Percentiles rank a stretch among this genome's conserved stretches.
Evolutionary conservation across 2,329 filamentous ascomycete genomes (phyloP).

Genomic region (Neofusicoccum laricinum): DNA sequence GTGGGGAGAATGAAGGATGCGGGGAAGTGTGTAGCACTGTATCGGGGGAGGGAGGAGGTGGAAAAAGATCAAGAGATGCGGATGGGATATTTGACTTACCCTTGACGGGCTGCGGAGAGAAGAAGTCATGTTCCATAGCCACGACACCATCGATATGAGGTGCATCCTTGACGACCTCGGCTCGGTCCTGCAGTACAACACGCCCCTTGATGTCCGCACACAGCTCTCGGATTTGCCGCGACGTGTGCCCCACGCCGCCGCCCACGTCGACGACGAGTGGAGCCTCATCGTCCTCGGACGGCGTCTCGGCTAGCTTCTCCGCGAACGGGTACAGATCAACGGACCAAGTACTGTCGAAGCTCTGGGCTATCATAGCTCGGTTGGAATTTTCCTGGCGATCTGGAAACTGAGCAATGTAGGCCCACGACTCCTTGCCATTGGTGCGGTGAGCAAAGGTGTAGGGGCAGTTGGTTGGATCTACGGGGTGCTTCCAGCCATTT

Average conservation of each 20-base stretch:
- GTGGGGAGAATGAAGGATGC: too few species aligned
- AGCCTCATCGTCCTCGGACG: background rate
- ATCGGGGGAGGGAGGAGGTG: too few species aligned
- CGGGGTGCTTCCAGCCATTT: conserved; percentile 13
- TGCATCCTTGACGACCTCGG: conserved; percentile 27
- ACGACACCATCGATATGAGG: conserved; percentile 29
- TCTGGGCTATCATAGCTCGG: background rate
- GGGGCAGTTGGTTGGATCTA: background rate
- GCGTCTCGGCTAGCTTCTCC: background rate
- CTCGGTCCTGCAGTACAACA: conserved; percentile 43
- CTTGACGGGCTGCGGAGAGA: conserved; percentile 28
- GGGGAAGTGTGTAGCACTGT: too few species aligned
- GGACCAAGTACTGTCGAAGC: background rate
- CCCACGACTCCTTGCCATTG: background rate
- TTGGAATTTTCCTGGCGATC: conserved; percentile 9
- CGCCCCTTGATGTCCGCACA: conserved; percentile 33
- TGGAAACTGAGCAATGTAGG: background rate
- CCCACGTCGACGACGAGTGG: conserved; percentile 42
- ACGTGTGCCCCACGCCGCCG: conserved; percentile 40
- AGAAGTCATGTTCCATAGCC: conserved; percentile 29
- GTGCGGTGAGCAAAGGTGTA: conserved; percentile 17
- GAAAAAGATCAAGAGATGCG: too few species aligned
- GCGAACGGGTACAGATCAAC: conserved; percentile 6
- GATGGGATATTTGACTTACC: conserved; percentile 3
- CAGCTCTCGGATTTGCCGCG: conserved; percentile 28